Percentiles rank a stretch among this genome's conserved stretches.
phyloP scores from a whole-genome alignment of 2,329 filamentous ascomycete genomes.

The Cercospora nicotianae region DNA sequence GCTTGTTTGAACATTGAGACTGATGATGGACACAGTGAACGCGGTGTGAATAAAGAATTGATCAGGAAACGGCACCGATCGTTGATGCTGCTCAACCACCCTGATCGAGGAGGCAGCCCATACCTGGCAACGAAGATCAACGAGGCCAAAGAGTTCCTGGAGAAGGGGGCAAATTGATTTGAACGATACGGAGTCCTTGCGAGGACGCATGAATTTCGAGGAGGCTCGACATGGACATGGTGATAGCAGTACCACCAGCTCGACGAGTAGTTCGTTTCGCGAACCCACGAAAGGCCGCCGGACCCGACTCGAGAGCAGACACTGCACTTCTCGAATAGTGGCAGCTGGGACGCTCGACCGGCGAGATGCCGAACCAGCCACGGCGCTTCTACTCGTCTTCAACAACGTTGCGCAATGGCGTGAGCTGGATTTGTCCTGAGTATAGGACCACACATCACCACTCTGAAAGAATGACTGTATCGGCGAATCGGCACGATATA shows the following conservation, averaged over 20 bases:
- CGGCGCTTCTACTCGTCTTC: background rate
- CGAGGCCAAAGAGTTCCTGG: constrained; percentile 93
- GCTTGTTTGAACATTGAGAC: background rate
- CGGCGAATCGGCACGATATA: background rate
- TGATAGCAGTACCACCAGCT: background rate
- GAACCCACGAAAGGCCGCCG: background rate
- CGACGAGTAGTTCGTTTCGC: background rate
- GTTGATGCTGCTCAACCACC: constrained; percentile 96
- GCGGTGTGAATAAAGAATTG: constrained; percentile 84
- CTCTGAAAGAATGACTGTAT: background rate
- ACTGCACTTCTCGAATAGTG: background rate
- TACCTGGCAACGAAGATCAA: constrained; percentile 98
- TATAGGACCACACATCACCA: background rate
- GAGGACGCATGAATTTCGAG: background rate
- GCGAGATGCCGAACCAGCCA: background rate
- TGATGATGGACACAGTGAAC: constrained; percentile 62
- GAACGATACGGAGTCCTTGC: background rate
- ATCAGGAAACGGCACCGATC: constrained; percentile 92
- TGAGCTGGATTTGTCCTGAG: background rate
- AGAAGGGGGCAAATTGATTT: constrained; percentile 56
- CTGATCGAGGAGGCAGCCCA: constrained; percentile 92
- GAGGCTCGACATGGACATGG: background rate
- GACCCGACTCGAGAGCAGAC: background rate
- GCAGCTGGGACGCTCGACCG: background rate
- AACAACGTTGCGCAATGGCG: background rate